Conservation (phyloP, 495 filamentous ascomycete species). For the Hypoxylon cercidicola region DNA sequence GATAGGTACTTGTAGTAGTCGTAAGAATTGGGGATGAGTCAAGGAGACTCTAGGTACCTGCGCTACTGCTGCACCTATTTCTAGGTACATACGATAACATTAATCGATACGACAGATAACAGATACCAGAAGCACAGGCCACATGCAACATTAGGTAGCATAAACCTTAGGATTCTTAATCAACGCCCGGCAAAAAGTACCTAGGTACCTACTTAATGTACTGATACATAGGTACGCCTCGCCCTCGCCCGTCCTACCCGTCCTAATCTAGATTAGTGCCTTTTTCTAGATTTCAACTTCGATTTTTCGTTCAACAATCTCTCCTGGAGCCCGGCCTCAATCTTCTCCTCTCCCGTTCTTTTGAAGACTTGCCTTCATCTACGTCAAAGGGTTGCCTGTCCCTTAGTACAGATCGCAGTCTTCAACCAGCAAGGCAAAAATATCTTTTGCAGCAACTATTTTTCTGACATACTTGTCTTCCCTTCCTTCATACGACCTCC, state of each 20-base stretch:
- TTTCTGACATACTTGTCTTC: constrained; percentile 43
- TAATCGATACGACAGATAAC: neutral
- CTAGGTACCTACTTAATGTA: no score
- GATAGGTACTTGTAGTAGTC: neutral
- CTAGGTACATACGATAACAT: constrained; percentile 9
- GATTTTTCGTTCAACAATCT: constrained; percentile 48
- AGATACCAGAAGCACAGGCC: neutral
- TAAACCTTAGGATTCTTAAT: neutral
- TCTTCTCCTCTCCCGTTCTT: constrained; percentile 27
- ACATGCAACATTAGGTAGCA: neutral
- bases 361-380: constrained; percentile 33
- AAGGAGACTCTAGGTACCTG: constrained; percentile 2
- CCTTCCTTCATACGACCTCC: constrained; percentile 38
- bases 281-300: constrained; percentile 43
- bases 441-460: neutral
- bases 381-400: constrained; percentile 14
- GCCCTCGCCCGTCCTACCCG: constrained; percentile 12
- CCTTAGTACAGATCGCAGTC: neutral
- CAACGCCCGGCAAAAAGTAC: no score
- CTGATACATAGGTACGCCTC: neutral
- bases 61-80: neutral
- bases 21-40: neutral
- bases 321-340: constrained; percentile 30
- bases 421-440: neutral
- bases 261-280: constrained; percentile 33